Base-by-base conservation (phyloP, 768 basidiomycete species). In the Mycena floridula region DNA sequence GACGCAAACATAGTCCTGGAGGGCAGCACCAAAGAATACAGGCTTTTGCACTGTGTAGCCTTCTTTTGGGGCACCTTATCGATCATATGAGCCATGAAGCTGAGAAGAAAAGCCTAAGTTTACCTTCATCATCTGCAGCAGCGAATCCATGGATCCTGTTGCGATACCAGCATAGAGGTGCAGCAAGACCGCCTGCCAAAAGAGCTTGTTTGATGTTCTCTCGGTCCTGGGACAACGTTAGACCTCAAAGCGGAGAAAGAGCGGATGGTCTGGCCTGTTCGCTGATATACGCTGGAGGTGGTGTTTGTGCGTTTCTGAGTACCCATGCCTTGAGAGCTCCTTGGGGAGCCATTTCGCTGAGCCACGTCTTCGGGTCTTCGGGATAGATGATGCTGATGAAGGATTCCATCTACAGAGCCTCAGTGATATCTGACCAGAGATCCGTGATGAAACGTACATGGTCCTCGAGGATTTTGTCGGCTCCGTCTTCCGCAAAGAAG, bases 321-420 rank as follows among this genome's bases (percentile, higher is more conserved):
- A 72, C 42, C 63, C 66, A 69, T 20, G 58, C 56, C 41, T 57
- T 59, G 6, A 66, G 44, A n/a, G 60, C 64, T 7, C 70, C 72
- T 3, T 56, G 46, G 1, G 65, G 67, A 4, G 61, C 60, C 18
- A 74, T 44, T 30, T 69, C 49, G 2, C 61, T 62, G 13, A 52
- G 56, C 66, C 67, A 67, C 27, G 65, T 45, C 45, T 59, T 61
- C 0, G 65, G 61, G 40, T 67, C 67, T 11, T 53, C 50, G 0
- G 68, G 51, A 42, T 63, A 61, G 2, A 67, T 0, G 4, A 66
- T 16, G 28, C 52, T 61, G 23, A 58, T 59, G 55, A 72, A 73
- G 0, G 66, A 67, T 23, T 73, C 71, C 25, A 65, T 52, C 67
- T 73, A 44, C 2, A 18, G 26, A 4, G 21, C 35, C 20, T 40